Evolutionary conservation across 2,329 filamentous ascomycete species (phyloP).

Genomic region (Cladosporium cucumerinum): DNA sequence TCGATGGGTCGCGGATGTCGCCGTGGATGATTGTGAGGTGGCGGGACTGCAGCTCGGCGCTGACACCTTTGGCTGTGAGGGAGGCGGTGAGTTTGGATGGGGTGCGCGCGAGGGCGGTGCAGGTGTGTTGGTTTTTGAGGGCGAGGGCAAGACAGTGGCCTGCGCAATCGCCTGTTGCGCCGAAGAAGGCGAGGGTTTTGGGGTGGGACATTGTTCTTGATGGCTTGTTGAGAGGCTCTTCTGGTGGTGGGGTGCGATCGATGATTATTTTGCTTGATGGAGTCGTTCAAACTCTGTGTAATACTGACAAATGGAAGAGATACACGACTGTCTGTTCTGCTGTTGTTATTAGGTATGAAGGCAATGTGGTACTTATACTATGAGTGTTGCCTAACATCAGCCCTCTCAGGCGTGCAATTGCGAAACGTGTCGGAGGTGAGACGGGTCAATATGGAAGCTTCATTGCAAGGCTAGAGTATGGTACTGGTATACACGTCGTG

Average conservation of each 20-base stretch:
- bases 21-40: conserved; percentile 50
- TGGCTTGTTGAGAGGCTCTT: conserved; percentile 29
- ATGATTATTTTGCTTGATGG: not conserved
- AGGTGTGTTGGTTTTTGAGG: conserved; percentile 44
- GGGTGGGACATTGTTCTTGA: conserved; percentile 22
- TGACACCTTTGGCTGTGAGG: conserved; percentile 42
- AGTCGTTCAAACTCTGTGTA: not conserved
- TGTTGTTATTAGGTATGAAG: not conserved
- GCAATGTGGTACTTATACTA: not conserved
- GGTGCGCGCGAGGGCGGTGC: conserved; percentile 49
- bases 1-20: conserved; percentile 42
- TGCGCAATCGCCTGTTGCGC: conserved; percentile 50
- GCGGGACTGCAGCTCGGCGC: conserved; percentile 33
- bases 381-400: not conserved
- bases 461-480: not conserved
- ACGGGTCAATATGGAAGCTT: not conserved
- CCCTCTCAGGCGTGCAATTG: not conserved
- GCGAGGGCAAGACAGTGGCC: conserved; percentile 43
- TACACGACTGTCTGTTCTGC: not conserved
- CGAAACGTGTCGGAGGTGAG: not conserved
- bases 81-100: conserved; percentile 47
- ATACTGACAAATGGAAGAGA: not conserved
- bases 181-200: conserved; percentile 49
- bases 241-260: not conserved
- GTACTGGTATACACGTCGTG: not conserved